These are phyloP conservation scores for Blastobotrys arbuscula DNA, from an alignment of 1,139 yeast species.

Conservation along the genomic window DNA sequence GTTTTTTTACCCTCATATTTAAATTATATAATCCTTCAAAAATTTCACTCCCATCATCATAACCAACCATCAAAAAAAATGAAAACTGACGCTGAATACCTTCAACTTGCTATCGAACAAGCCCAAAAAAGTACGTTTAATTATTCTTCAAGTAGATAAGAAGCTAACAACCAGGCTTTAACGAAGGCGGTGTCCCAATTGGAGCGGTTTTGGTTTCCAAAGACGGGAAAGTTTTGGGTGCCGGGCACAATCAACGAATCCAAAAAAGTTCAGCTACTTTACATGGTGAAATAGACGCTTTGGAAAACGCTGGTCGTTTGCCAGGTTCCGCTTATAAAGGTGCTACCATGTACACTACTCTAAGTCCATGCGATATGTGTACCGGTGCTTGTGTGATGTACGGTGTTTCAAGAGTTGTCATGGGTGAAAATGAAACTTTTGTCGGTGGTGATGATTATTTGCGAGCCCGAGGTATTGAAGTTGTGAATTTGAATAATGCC, in stretches of 20 bases:
- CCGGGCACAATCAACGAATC: slow-evolving; percentile 84
- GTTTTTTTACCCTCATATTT: background rate
- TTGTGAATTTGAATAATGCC: slow-evolving; percentile 57
- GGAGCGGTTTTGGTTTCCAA: slow-evolving; percentile 68
- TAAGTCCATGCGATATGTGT: slow-evolving; percentile 94
- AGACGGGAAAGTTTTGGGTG: slow-evolving; percentile 76
- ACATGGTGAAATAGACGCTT: slow-evolving; percentile 86
- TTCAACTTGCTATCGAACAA: slow-evolving; percentile 33
- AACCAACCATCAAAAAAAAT: background rate
- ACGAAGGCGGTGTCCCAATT: slow-evolving; percentile 91
- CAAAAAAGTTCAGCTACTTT: slow-evolving; percentile 70
- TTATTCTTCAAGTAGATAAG: background rate
- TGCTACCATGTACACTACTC: slow-evolving; percentile 70
- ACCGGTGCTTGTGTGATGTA: slow-evolving; percentile 87
- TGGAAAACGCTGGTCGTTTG: slow-evolving; percentile 86
- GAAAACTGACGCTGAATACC: slow-evolving; percentile 23
- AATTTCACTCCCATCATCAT: background rate
- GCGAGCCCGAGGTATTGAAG: slow-evolving; percentile 61
- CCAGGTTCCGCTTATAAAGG: slow-evolving; percentile 56
- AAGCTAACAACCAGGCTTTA: slow-evolving; percentile 40
- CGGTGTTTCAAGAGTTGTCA: slow-evolving; percentile 76
- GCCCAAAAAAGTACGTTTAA: slow-evolving; percentile 28
- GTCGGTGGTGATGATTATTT: slow-evolving; percentile 73
- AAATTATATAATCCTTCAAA: background rate
- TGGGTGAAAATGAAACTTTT: slow-evolving; percentile 82